Percentiles rank a stretch among this genome's conserved stretches.
Conservation (phyloP, 164 flowering plant genomes). For the Kalanchoe fedtschenkoi region DNA sequence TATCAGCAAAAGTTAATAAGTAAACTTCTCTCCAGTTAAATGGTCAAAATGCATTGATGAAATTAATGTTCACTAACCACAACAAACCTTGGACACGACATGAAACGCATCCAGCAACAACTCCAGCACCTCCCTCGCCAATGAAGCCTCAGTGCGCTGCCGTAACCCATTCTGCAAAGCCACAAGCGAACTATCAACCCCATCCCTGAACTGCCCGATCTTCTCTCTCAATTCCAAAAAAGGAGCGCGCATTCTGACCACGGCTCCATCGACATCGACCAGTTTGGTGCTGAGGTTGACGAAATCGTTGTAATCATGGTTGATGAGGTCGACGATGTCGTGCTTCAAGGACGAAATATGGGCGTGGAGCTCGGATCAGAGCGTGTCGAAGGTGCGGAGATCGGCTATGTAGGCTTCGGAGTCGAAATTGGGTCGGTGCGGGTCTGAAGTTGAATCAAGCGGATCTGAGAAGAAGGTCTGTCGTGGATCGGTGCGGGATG, state of each 20-base stretch:
- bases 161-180: slow-evolving; percentile 44
- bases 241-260: slow-evolving; percentile 91
- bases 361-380: slow-evolving; percentile 72
- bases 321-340: slow-evolving; percentile 86
- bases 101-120: slow-evolving; percentile 81
- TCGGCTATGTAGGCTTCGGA: slow-evolving; percentile 80
- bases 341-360: slow-evolving; percentile 69
- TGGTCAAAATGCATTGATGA: too few species aligned
- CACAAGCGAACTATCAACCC: slow-evolving; percentile 33
- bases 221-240: slow-evolving; percentile 69
- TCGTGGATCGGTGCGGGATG: slow-evolving; percentile 29
- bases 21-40: too few species aligned
- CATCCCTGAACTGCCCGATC: slow-evolving; percentile 39
- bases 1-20: too few species aligned
- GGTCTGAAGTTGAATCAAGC: slow-evolving; percentile 52
- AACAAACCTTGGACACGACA: slow-evolving; percentile 83
- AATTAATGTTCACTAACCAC: too few species aligned
- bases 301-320: slow-evolving; percentile 84
- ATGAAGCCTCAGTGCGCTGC: slow-evolving; percentile 67
- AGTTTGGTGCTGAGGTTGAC: slow-evolving; percentile 92
- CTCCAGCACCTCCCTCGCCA: slow-evolving; percentile 73
- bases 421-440: slow-evolving; percentile 63
- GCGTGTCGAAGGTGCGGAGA: slow-evolving; percentile 83
- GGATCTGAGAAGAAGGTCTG: slow-evolving; percentile 88
- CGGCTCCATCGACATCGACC: slow-evolving; percentile 72